Conservation (phyloP, 192 early-diverging fungal genomes). For the Rhizophagus clarus region DNA sequence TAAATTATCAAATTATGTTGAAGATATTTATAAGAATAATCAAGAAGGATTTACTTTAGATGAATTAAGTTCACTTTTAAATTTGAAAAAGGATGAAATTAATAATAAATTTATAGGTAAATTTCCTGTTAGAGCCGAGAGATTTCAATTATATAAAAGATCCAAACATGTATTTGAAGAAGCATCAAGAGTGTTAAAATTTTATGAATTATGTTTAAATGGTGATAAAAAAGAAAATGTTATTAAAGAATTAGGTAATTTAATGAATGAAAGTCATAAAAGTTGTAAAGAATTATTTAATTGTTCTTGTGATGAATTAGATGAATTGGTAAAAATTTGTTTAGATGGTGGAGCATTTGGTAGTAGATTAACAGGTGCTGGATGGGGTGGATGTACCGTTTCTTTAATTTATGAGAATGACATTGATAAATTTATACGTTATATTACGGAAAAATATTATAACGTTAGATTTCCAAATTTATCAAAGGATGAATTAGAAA, state of each 20-base stretch:
- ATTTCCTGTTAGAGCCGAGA: slow-evolving; percentile 63
- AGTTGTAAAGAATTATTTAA: slow-evolving; percentile 82
- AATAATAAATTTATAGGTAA: slow-evolving; percentile 45
- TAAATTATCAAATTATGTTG: slow-evolving; percentile 44
- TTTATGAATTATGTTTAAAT: slow-evolving; percentile 58
- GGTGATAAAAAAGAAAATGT: slow-evolving; percentile 34
- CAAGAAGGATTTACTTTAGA: slow-evolving; percentile 31
- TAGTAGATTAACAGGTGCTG: slow-evolving; percentile 89
- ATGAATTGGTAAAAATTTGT: slow-evolving; percentile 71
- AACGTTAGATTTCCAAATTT: slow-evolving; percentile 46
- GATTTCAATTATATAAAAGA: slow-evolving; percentile 75
- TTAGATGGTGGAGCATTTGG: slow-evolving; percentile 73
- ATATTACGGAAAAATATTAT: slow-evolving; percentile 69
- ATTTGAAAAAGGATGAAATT: slow-evolving; percentile 42
- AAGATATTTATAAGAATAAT: slow-evolving; percentile 37
- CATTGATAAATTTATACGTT: slow-evolving; percentile 58
- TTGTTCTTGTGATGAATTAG: slow-evolving; percentile 83
- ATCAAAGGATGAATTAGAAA: slow-evolving; percentile 41
- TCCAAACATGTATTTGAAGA: slow-evolving; percentile 86
- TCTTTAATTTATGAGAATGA: slow-evolving; percentile 64
- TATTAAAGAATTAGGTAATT: slow-evolving; percentile 63
- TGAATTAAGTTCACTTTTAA: slow-evolving; percentile 39
- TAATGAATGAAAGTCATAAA: slow-evolving; percentile 89
- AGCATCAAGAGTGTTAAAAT: slow-evolving; percentile 75
- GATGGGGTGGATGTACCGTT: slow-evolving; percentile 92